Evolutionary conservation across 441 rosid species (phyloP), one percentile per base, ranked within the genome.

Genomic region (Isatis lusitanica): DNA sequence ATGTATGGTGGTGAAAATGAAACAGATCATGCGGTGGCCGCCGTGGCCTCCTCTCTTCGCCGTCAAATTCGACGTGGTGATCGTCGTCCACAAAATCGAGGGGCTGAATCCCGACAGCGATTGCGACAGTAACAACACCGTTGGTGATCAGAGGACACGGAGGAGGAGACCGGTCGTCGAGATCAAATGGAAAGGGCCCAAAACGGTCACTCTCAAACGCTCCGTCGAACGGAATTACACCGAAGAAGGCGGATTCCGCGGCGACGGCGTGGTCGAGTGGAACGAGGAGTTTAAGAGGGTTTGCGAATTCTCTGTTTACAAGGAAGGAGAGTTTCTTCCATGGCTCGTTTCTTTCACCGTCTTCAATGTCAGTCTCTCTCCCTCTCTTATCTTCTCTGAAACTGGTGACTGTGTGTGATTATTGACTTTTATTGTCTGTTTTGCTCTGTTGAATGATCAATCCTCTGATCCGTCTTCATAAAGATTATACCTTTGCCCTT

Each of bases 151-250:
- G 7, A 56, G 13, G 9, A 11, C 43, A 0, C 57, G 42, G 60
- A 73, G 78, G 74, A 81, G 76, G 63, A 79, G 77, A 58, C 67
- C 85, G 36, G 86, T 82, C 71, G 89, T 87, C 39, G 90, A 86
- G 83, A 69, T 89, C 11, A 84, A 81, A 15, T 89, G 89, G 92
- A 87, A 75, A 70, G 89, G 90, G 39, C 83, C 74, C 18, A 84
- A 78, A 68, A 73, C 72, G 13, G 74, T 76, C 24, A 74, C 73
- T 50, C 68, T 83, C 12, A 70, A 69, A 70, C 80, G 76, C 52
- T 68, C 78, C 31, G 77, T 68, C 26, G 73, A 48, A 47, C 74
- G 84, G 74, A 85, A 79, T 78, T 69, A 76, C 13, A 87, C 90
- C 0, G 82, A 82, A 68, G 86, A 86, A 82, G 89, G 86, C 2